Percentiles rank a stretch among this genome's conserved stretches.
phyloP scores from a whole-genome alignment of 257 asterid genomes.

The Asclepias syriaca region DNA sequence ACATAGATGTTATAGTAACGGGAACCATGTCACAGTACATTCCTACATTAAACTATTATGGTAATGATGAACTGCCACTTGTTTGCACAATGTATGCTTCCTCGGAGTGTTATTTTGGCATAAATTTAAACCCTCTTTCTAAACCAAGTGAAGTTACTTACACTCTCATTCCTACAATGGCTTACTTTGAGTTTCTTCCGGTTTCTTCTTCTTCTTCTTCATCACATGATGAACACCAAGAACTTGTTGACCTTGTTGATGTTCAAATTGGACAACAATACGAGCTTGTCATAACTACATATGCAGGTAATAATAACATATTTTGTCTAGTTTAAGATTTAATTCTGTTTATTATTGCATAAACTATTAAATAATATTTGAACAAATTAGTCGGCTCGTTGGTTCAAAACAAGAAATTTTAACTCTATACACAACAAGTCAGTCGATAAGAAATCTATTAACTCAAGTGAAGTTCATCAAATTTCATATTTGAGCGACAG shows the following conservation, averaged over 20 bases:
- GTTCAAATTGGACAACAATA: slow-evolving; percentile 36
- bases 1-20: slow-evolving; percentile 38
- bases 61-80: slow-evolving; percentile 41
- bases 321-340: no score
- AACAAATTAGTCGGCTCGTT: no score
- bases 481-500: no score
- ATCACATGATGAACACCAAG: slow-evolving; percentile 14
- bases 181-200: slow-evolving; percentile 43
- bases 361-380: no score
- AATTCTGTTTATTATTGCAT: no score
- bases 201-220: slow-evolving; percentile 8
- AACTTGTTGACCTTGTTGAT: slow-evolving; percentile 34
- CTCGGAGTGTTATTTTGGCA: slow-evolving; percentile 37
- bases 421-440: no score
- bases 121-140: slow-evolving; percentile 39
- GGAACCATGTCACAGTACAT: slow-evolving; percentile 45
- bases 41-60: slow-evolving; percentile 36
- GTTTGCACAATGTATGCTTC: slow-evolving; percentile 44
- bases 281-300: slow-evolving; percentile 41
- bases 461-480: no score
- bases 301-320: slow-evolving; percentile 25
- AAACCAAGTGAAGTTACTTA: slow-evolving; percentile 37
- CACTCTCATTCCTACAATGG: slow-evolving; percentile 47
- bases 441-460: no score
- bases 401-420: no score